Base-by-base conservation (phyloP, 805 yeast species). In the Metschnikowia similis region DNA sequence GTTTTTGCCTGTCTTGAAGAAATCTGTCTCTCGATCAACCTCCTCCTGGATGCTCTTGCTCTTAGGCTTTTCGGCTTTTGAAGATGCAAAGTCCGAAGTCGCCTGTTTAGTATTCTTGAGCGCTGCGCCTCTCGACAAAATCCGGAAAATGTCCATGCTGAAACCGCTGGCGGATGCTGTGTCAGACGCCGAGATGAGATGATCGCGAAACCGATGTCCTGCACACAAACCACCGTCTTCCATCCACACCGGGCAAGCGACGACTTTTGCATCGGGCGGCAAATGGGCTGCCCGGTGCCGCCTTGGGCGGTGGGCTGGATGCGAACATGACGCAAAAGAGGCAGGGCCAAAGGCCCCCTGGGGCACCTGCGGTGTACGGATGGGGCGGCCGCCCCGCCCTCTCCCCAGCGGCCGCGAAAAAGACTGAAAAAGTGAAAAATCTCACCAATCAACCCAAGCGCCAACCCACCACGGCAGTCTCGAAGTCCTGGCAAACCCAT, bases 131-230 rank as follows among this genome's bases (percentile, higher is more conserved):
- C 97, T 75, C 0, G 90, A 75, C 35, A 92, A 76, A 2, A 94
- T 83, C 60, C 88, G 76, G 66, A 92, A 94, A 52, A 92, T 85
- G 71, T 92, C 99, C 97, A 90, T 90, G 29, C 41, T 7, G 37
- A 13, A 4, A 16, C 26, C 10, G 28, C 10, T 38, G 29, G 41
- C 14, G 6, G 3, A 10, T 21, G 7, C 5, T 10, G n/a, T 9
- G 8, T 14, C 27, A 38, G 41, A 27, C 27, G 17, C 4, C 11
- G 41, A 27, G 43, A 28, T 13, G 27, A 40, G 27, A 28, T 40
- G 26, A 27, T 27, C 43, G 35, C 43, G 7, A 6, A 14, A 16
- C 28, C 9, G 1, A 27, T 28, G 3, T n/a, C 36, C 36, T 34
- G 36, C 36, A 35, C 38, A 16, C n/a, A 35, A 30, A 29, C 7